A percentile compares a stretch with the other conserved stretches of the same genome.
These are phyloP conservation scores for Populus hybrid DNA, from an alignment of 441 rosid species.

Conservation along the genomic window DNA sequence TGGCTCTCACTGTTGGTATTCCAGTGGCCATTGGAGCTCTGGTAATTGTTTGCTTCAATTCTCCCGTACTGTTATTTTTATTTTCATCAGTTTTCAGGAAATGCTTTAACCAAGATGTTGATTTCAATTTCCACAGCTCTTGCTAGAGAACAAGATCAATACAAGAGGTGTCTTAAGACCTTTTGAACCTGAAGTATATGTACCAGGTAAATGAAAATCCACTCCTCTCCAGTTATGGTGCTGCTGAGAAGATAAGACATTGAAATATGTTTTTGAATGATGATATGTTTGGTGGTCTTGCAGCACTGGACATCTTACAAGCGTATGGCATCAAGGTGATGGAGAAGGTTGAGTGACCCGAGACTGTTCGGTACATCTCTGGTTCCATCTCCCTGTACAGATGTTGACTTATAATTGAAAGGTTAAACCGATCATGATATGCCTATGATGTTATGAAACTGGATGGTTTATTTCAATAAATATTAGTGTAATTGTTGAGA, in stretches of 20 bases:
- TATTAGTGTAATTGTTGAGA: background rate
- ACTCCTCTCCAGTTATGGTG: background rate
- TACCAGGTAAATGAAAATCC: constrained; percentile 54
- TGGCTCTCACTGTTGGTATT: constrained; percentile 91
- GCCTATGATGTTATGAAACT: background rate
- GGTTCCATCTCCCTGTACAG: background rate
- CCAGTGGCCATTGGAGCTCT: constrained; percentile 87
- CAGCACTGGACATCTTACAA: constrained; percentile 81
- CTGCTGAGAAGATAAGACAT: background rate
- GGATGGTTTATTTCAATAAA: background rate
- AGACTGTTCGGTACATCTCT: background rate
- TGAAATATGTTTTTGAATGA: background rate
- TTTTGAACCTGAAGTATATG: constrained; percentile 73
- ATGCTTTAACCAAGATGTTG: background rate
- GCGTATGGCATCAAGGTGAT: constrained; percentile 70
- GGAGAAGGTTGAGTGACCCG: constrained; percentile 51
- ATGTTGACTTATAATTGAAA: background rate
- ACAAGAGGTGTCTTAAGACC: constrained; percentile 86
- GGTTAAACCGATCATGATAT: background rate
- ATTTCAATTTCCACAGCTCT: constrained; percentile 42
- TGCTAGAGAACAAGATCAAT: constrained; percentile 73
- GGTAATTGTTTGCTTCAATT: constrained; percentile 39
- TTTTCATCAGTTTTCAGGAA: background rate
- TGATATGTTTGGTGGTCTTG: constrained; percentile 21
- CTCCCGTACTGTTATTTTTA: background rate